Evolutionary conservation across 1,139 yeast species (phyloP).

Genomic region (Casaregolazyma suthepensis): DNA sequence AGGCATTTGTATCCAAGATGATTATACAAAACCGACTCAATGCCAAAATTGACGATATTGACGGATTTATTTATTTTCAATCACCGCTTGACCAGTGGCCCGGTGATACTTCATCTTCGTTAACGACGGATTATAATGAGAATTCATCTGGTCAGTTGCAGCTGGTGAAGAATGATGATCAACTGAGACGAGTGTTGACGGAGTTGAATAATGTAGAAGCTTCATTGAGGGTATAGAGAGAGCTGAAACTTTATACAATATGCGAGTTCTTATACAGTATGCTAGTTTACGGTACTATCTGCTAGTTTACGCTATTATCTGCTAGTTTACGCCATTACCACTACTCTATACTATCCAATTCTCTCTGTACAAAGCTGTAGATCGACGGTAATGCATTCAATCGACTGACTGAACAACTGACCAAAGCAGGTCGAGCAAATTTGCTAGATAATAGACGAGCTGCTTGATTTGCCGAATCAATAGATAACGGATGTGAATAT

Average conservation of each 20-base stretch:
- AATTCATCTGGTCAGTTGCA: conserved; percentile 3
- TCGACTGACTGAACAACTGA: conserved; percentile 15
- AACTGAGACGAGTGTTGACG: background rate
- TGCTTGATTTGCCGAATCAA: conserved; percentile 19
- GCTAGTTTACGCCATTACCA: background rate
- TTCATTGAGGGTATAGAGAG: background rate
- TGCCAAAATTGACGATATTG: conserved; percentile 33
- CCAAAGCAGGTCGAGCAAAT: conserved; percentile 17
- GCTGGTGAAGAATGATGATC: conserved; percentile 1
- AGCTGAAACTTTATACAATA: background rate
- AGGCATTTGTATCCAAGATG: conserved; percentile 32
- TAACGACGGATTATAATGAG: conserved; percentile 4
- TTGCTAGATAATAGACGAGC: conserved; percentile 17
- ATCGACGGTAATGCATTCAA: conserved; percentile 7
- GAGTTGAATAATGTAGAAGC: conserved; percentile 2
- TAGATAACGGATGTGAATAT: conserved; percentile 15
- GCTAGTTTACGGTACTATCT: no score
- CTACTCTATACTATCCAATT: background rate
- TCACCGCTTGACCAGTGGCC: conserved; percentile 3
- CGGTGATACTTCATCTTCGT: background rate
- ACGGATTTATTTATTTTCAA: conserved; percentile 28
- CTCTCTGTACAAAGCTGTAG: conserved; percentile 3
- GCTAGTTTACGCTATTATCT: no score
- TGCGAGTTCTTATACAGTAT: no score
- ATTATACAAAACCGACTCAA: conserved; percentile 30